Evolutionary conservation across 768 basidiomycete genomes (phyloP).

Genomic region (Zangia roseola): DNA sequence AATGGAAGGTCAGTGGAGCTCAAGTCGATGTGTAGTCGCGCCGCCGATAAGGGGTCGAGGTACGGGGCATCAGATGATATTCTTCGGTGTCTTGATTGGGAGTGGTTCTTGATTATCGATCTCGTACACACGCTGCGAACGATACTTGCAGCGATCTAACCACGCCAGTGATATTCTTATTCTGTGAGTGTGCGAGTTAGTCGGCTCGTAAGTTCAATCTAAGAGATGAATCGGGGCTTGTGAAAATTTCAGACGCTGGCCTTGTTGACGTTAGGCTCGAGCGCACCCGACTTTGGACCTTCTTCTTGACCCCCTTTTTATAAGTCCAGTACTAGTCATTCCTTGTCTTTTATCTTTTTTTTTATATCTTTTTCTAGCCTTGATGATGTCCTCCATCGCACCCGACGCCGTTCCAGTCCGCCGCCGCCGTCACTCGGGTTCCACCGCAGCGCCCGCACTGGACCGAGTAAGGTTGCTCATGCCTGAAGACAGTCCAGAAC

Average conservation of each 20-base stretch:
- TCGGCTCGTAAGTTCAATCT: conserved; percentile 12
- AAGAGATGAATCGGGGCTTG: conserved; percentile 13
- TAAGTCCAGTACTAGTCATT: background rate
- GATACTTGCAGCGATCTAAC: too few species aligned
- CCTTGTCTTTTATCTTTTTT: background rate
- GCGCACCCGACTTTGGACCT: too few species aligned
- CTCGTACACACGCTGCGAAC: too few species aligned
- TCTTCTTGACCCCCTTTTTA: too few species aligned
- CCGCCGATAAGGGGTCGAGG: too few species aligned
- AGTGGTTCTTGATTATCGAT: too few species aligned
- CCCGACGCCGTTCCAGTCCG: conserved; percentile 29
- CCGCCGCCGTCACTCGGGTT: conserved; percentile 65
- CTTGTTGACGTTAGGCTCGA: too few species aligned
- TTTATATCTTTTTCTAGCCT: background rate
- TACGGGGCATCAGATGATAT: too few species aligned
- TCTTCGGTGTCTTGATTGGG: too few species aligned
- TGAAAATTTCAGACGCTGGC: background rate
- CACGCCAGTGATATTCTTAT: background rate
- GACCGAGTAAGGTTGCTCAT: conserved; percentile 17
- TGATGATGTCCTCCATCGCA: conserved; percentile 18
- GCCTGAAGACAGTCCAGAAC: conserved; percentile 20
- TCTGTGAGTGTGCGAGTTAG: background rate
- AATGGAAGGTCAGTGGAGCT: too few species aligned
- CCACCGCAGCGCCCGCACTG: conserved; percentile 37
- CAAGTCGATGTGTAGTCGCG: too few species aligned